Conservation (phyloP, 768 basidiomycete species). For the Stropharia rugosoannulata region DNA sequence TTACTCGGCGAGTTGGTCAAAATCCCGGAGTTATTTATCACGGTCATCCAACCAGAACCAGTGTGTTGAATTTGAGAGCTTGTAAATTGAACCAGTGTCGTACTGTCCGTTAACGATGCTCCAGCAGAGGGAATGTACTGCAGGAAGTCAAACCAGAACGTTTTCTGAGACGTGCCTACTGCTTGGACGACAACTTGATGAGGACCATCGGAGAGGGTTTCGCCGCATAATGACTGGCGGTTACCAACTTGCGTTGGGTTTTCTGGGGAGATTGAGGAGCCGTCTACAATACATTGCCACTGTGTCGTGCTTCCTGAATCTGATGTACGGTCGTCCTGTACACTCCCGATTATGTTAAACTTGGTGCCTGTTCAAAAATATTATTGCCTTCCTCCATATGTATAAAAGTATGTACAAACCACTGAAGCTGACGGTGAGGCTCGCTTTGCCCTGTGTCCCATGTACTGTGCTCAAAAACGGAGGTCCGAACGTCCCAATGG, state of each 20-base stretch:
- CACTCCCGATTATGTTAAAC: constrained; percentile 20
- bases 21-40: neutral
- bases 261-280: constrained; percentile 6
- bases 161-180: constrained; percentile 13
- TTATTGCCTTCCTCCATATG: neutral
- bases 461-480: constrained; percentile 20
- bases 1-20: constrained; percentile 16
- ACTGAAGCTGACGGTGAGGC: constrained; percentile 16
- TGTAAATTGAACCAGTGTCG: constrained; percentile 9
- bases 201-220: constrained; percentile 14
- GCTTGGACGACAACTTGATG: constrained; percentile 23
- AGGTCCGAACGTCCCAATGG: constrained; percentile 15
- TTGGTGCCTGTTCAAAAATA: constrained; percentile 6
- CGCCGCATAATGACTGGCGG: constrained; percentile 21
- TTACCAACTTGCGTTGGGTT: constrained; percentile 12
- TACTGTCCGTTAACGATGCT: constrained; percentile 12
- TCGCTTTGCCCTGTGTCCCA: constrained; percentile 12
- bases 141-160: constrained; percentile 29
- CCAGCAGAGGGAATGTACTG: constrained; percentile 20
- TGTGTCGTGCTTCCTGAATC: constrained; percentile 16
- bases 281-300: constrained; percentile 27
- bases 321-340: constrained; percentile 8
- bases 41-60: constrained; percentile 15
- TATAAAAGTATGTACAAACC: neutral
- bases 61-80: constrained; percentile 20